Evolutionary conservation across 2,329 filamentous ascomycete genomes (phyloP).

Genomic region (Leptodontidium sp.): DNA sequence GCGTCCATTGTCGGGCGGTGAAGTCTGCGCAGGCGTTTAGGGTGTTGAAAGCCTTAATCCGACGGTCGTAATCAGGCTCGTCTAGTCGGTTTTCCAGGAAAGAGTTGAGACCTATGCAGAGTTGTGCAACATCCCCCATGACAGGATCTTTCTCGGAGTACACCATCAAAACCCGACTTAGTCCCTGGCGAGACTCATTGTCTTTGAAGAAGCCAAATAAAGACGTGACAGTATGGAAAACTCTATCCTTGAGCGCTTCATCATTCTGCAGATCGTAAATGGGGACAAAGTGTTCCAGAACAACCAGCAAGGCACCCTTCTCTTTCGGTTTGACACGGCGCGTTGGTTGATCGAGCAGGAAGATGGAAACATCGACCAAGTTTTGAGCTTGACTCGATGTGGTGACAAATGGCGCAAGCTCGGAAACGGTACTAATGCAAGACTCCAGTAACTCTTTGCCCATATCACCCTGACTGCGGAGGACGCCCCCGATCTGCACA

Average conservation of each 20-base stretch:
- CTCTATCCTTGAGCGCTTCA: conserved; percentile 63
- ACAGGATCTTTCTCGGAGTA: conserved; percentile 71
- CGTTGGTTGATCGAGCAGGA: conserved; percentile 84
- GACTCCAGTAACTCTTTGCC: conserved; percentile 80
- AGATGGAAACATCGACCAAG: conserved; percentile 81
- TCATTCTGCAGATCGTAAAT: conserved; percentile 66
- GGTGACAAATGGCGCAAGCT: conserved; percentile 75
- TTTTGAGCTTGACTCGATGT: conserved; percentile 75
- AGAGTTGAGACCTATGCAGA: conserved; percentile 85
- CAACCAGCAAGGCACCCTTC: conserved; percentile 81
- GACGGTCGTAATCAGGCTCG: conserved; percentile 86
- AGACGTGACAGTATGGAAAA: conserved; percentile 79
- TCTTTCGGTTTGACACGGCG: conserved; percentile 82
- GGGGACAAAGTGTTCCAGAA: conserved; percentile 82
- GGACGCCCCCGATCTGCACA: conserved; percentile 71
- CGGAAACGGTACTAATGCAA: conserved; percentile 81
- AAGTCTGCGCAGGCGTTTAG: conserved; percentile 75
- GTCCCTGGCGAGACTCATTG: conserved; percentile 73
- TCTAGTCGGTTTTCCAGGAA: conserved; percentile 77
- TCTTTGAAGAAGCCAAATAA: conserved; percentile 94
- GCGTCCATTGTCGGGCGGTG: conserved; percentile 81
- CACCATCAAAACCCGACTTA: conserved; percentile 76
- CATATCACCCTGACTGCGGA: conserved; percentile 63
- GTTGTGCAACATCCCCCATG: conserved; percentile 67
- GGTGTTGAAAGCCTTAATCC: conserved; percentile 76